Evolutionary conservation across 257 asterid species (phyloP), one percentile per base, ranked within the genome.

Genomic region (Haberlea rhodopensis): DNA sequence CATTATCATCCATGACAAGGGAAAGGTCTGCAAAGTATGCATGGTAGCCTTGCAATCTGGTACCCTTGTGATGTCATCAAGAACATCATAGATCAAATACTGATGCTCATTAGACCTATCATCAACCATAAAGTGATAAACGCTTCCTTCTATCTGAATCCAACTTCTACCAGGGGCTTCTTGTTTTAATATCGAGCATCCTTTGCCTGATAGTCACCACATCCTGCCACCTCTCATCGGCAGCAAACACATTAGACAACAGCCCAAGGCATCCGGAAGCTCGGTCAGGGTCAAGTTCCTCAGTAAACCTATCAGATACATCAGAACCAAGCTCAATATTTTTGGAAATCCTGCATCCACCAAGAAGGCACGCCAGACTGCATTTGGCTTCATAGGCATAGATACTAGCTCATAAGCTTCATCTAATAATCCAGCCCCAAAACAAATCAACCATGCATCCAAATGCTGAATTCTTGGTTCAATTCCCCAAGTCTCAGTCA

Each of bases 361-460:
- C 83, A 43, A 91, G 91, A 68, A 91, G 85, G 95, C 89, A 52
- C 95, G 96, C 98, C 94, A 91, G 4, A 91, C 80, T 2, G 75
- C 82, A 60, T 88, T 91, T 16, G 96, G 96, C 75, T 73, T 77
- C 85, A 86, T 78, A 53, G 90, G 95, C 95, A 91, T 88, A 5
- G 84, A 66, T 68, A 88, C 90, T 6, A 86, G 63, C 58, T 57
- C 73, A 7, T 57, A 65, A 5, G 96, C 96, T 61, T 91, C 96
- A 52, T 82, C 83, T 0, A 88, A 37, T 43, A 81, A 73, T n/a
- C 98, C 96, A 15, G 95, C 96, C 3, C 95, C 96, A 81, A 34
- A 86, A 60, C 78, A 88, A 65, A 79, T 88, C 98, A 67, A 88
- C 90, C 90, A 88, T 86, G 86, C 95, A 86, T 13, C 96, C 95